These are phyloP conservation scores for Penicillium diatomitis DNA, from an alignment of 495 filamentous ascomycete species.

Conservation along the genomic window DNA sequence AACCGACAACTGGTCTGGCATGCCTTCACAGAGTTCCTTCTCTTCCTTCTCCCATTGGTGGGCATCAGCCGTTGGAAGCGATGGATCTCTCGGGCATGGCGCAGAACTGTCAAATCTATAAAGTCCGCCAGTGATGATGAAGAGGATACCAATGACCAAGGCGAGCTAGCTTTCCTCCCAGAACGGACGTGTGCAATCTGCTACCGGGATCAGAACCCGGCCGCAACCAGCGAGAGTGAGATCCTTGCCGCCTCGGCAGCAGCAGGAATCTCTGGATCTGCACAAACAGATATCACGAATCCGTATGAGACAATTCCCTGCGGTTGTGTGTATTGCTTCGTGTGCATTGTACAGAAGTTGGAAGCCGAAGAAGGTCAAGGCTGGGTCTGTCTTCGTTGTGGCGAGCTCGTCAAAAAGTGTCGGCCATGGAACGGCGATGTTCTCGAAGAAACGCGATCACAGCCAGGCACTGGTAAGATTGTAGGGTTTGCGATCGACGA, in stretches of 20 bases:
- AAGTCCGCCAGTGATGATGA: constrained; percentile 40
- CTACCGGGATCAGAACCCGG: constrained; percentile 81
- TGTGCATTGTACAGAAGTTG: constrained; percentile 85
- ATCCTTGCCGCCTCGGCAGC: constrained; percentile 51
- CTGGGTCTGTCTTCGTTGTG: constrained; percentile 90
- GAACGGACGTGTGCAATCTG: constrained; percentile 97
- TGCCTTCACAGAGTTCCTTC: constrained; percentile 93
- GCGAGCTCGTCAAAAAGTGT: constrained; percentile 77
- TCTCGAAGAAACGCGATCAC: constrained; percentile 44
- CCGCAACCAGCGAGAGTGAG: constrained; percentile 56
- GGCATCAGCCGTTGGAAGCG: constrained; percentile 88
- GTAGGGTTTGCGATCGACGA: constrained; percentile 61
- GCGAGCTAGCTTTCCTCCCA: constrained; percentile 77
- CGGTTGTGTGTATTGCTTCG: constrained; percentile 90
- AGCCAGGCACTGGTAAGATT: constrained; percentile 47
- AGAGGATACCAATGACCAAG: constrained; percentile 42
- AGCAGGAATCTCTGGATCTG: constrained; percentile 70
- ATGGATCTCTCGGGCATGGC: constrained; percentile 78
- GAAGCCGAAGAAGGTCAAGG: constrained; percentile 93
- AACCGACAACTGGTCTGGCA: constrained; percentile 98
- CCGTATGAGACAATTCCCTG: constrained; percentile 90
- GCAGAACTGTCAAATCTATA: constrained; percentile 59
- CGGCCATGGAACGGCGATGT: constrained; percentile 91
- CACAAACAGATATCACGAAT: constrained; percentile 91
- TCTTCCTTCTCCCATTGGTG: constrained; percentile 90